phyloP scores from a whole-genome alignment of 805 yeast genomes.

The Ogataea siamensis region DNA sequence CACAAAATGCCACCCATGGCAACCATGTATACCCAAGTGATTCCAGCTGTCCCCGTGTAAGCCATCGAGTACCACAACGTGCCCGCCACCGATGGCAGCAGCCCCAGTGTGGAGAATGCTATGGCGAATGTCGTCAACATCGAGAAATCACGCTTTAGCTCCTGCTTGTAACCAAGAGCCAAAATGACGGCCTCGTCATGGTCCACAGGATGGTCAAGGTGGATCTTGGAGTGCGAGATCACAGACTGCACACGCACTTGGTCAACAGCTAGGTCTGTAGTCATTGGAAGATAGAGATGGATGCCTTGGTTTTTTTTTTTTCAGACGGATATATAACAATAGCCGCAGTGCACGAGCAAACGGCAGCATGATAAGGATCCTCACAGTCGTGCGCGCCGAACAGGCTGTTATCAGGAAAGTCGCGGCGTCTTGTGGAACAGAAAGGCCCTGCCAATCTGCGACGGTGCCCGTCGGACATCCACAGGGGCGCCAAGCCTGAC shows the following conservation, averaged over 20 bases:
- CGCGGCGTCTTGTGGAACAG: too few relatives aligned
- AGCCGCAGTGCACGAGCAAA: constrained; percentile 7
- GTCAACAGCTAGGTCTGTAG: constrained; percentile 25
- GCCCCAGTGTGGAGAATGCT: constrained; percentile 62
- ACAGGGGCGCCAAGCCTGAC: too few relatives aligned
- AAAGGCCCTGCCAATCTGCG: too few relatives aligned
- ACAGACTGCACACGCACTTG: constrained; percentile 22
- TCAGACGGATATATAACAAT: constrained; percentile 1
- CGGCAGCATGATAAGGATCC: constrained; percentile 2
- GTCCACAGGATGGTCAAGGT: constrained; percentile 47
- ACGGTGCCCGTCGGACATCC: too few relatives aligned
- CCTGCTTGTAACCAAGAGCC: constrained; percentile 63
- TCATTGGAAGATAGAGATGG: constrained; percentile 2
- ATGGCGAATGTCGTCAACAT: constrained; percentile 58
- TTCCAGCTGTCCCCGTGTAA: constrained; percentile 60
- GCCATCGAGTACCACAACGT: constrained; percentile 59
- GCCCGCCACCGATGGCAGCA: constrained; percentile 65
- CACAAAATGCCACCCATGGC: constrained; percentile 54
- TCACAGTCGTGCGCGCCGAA: too few relatives aligned
- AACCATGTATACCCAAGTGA: constrained; percentile 61
- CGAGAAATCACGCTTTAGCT: constrained; percentile 60
- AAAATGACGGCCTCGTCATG: constrained; percentile 52
- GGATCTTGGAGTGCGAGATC: constrained; percentile 26
- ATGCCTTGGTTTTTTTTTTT: neutral
- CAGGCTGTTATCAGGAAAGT: too few relatives aligned